Evolutionary conservation across 2,329 filamentous ascomycete species (phyloP).

Genomic region (Boeremia lycopersici): DNA sequence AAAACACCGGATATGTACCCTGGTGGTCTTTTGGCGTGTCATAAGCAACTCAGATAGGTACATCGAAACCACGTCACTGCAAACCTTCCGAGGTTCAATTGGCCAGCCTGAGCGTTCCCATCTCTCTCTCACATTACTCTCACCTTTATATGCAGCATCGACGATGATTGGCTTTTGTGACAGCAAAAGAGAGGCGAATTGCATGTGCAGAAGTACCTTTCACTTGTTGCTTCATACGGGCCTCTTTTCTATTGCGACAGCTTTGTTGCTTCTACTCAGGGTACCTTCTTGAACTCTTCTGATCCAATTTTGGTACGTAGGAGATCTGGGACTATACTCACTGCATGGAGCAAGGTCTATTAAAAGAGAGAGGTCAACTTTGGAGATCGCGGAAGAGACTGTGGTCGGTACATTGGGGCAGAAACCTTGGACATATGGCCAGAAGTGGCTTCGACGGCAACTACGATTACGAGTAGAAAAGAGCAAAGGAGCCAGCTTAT

Average conservation of each 20-base stretch:
- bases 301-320: constrained; percentile 48
- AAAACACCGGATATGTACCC: no score
- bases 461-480: constrained; percentile 11
- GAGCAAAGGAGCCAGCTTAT: constrained; percentile 11
- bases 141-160: no score
- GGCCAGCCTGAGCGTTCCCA: no score
- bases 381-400: constrained; percentile 30
- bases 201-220: no score
- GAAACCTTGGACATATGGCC: constrained; percentile 16
- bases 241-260: constrained; percentile 8
- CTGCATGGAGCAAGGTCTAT: constrained; percentile 49
- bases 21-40: no score
- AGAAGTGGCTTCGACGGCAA: constrained; percentile 15
- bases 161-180: no score
- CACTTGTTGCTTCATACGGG: no score
- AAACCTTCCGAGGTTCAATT: no score
- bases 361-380: constrained; percentile 50
- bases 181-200: no score
- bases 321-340: constrained; percentile 50
- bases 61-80: no score
- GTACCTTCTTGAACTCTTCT: constrained; percentile 52
- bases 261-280: constrained; percentile 52
- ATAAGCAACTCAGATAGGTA: no score
- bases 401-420: constrained; percentile 19
- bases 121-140: no score